Evolutionary conservation across 148 eudicot genomes (phyloP).

Genomic region (Amaranthus cruentus): DNA sequence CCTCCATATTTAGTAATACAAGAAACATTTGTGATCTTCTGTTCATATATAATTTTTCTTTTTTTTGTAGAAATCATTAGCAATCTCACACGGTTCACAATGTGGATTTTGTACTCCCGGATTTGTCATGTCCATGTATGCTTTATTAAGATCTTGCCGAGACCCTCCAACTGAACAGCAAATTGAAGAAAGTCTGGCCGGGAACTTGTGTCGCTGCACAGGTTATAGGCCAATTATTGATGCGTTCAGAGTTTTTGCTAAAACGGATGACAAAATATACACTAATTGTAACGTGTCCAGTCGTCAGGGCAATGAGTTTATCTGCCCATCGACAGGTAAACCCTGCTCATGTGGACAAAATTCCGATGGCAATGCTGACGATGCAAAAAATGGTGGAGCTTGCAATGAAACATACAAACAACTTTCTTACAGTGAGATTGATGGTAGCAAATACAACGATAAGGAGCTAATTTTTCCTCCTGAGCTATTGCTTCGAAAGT

Average conservation of each 20-base stretch:
- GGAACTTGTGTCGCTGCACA: conserved; percentile 96
- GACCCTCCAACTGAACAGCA: conserved; percentile 75
- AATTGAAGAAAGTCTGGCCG: conserved; percentile 95
- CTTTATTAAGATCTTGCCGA: conserved; percentile 72
- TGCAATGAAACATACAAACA: conserved; percentile 33
- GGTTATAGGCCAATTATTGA: conserved; percentile 94
- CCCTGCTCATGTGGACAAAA: conserved; percentile 82
- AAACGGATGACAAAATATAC: conserved; percentile 68
- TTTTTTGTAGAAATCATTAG: conserved; percentile 73
- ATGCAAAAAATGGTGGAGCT: conserved; percentile 17
- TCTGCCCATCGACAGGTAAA: conserved; percentile 93
- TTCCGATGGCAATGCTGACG: conserved; percentile 26
- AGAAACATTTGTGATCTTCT: background rate
- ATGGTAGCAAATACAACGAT: conserved; percentile 67
- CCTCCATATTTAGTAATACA: background rate
- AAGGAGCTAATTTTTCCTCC: conserved; percentile 97
- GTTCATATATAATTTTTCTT: background rate
- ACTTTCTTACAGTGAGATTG: conserved; percentile 61
- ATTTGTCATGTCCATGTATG: conserved; percentile 98
- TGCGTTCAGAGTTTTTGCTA: conserved; percentile 92
- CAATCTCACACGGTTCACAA: conserved; percentile 86
- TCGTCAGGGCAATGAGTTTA: conserved; percentile 42
- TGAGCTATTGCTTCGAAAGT: conserved; percentile 61
- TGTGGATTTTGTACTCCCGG: conserved; percentile 99
- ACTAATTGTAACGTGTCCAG: conserved; percentile 34